Evolutionary conservation across 2,329 filamentous ascomycete genomes (phyloP).

Genomic region (Chaetomium strumarium): DNA sequence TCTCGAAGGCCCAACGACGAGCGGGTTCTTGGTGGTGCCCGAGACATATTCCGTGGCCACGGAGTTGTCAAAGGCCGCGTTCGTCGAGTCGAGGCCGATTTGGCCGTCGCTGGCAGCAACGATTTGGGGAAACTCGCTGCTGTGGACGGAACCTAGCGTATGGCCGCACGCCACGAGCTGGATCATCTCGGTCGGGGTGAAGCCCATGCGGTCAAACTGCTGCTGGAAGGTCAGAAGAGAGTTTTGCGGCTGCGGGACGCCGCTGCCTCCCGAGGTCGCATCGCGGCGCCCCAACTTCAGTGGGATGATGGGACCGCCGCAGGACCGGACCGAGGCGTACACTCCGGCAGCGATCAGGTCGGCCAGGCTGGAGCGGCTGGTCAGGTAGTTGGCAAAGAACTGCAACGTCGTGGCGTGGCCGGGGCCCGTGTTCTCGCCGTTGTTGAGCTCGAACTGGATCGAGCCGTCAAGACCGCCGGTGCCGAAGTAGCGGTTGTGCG

Average conservation of each 20-base stretch:
- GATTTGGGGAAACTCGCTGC: conserved; percentile 46
- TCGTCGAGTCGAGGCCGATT: conserved; percentile 42
- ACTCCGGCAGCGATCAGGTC: conserved; percentile 55
- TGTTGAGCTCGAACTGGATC: conserved; percentile 51
- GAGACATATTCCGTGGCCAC: conserved; percentile 52
- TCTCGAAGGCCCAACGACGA: conserved; percentile 48
- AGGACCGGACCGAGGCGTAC: conserved; percentile 52
- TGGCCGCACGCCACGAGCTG: conserved; percentile 56
- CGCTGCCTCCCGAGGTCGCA: conserved; percentile 42
- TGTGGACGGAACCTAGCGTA: conserved; percentile 55
- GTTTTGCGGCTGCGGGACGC: conserved; percentile 55
- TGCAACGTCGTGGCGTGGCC: conserved; percentile 48
- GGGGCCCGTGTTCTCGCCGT: conserved; percentile 51
- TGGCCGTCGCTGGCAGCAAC: conserved; percentile 42
- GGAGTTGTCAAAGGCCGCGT: conserved; percentile 48
- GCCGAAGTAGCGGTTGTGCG: conserved; percentile 42
- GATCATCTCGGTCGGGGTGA: conserved; percentile 52
- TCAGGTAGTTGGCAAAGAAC: conserved; percentile 50
- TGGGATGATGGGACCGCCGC: conserved; percentile 51
- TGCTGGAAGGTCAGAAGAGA: conserved; percentile 44
- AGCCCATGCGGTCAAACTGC: conserved; percentile 54
- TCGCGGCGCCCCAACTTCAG: conserved; percentile 50
- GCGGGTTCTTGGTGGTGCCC: conserved; percentile 47
- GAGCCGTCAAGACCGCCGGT: conserved; percentile 54
- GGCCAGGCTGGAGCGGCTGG: conserved; percentile 45